phyloP scores from a whole-genome alignment of 2,329 filamentous ascomycete genomes.

The Xylariaceae sp. region DNA sequence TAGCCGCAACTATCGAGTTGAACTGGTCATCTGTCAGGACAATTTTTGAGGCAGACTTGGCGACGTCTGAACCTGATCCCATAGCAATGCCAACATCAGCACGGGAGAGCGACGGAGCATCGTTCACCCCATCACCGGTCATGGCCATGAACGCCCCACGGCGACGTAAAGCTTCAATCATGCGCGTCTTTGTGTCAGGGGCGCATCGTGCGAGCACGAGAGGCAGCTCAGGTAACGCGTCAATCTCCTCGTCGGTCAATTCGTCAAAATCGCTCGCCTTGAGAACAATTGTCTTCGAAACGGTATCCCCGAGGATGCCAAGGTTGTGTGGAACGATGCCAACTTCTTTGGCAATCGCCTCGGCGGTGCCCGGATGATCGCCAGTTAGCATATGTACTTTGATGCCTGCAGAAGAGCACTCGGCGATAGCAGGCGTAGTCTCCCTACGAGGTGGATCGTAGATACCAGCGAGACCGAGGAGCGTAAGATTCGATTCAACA shows the following conservation, averaged over 20 bases:
- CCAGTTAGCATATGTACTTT: conserved; percentile 81
- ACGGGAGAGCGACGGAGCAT: conserved; percentile 73
- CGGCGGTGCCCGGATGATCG: conserved; percentile 74
- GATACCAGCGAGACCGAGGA: conserved; percentile 79
- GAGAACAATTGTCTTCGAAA: conserved; percentile 67
- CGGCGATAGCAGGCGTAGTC: conserved; percentile 66
- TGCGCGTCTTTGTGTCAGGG: conserved; percentile 81
- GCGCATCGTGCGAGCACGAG: conserved; percentile 81
- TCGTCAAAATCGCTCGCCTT: conserved; percentile 76
- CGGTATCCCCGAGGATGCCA: conserved; percentile 53
- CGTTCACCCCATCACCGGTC: conserved; percentile 87
- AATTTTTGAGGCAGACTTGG: conserved; percentile 76
- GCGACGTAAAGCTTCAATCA: conserved; percentile 83
- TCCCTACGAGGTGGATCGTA: conserved; percentile 83
- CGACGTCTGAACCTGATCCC: conserved; percentile 83
- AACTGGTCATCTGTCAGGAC: conserved; percentile 87
- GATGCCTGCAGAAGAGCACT: conserved; percentile 70
- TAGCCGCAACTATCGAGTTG: conserved; percentile 76
- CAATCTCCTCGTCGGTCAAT: conserved; percentile 70
- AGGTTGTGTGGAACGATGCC: conserved; percentile 68
- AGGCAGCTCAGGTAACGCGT: conserved; percentile 68
- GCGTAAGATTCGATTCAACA: conserved; percentile 65
- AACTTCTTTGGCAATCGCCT: conserved; percentile 73
- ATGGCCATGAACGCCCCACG: conserved; percentile 75
- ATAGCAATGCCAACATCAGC: conserved; percentile 87